A percentile compares a stretch with the other conserved stretches of the same genome.
Evolutionary conservation across 2,329 filamentous ascomycete genomes (phyloP).

Genomic region (Xylariomycetidae sp.): DNA sequence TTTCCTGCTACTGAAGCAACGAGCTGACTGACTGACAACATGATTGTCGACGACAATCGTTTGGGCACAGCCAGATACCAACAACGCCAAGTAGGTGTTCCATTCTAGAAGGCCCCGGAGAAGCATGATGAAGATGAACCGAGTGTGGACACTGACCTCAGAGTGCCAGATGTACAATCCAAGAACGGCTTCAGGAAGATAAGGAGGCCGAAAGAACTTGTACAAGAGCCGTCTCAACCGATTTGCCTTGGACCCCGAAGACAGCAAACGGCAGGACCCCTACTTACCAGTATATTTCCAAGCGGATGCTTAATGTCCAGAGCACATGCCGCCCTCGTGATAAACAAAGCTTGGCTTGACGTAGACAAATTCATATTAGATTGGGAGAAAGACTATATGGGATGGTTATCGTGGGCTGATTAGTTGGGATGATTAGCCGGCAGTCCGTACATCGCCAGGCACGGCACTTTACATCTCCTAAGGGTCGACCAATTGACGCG

Average conservation of each 20-base stretch:
- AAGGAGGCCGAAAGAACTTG: slow-evolving; percentile 1
- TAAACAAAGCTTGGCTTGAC: slow-evolving; percentile 9
- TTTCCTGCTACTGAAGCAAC: slow-evolving; percentile 4
- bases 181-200: slow-evolving; percentile 3
- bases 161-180: background rate
- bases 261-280: background rate
- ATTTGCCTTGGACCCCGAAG: no score
- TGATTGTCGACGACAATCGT: slow-evolving; percentile 22
- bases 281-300: background rate
- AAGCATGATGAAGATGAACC: slow-evolving; percentile 17
- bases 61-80: slow-evolving; percentile 12
- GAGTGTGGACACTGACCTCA: slow-evolving; percentile 7
- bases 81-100: slow-evolving; percentile 11
- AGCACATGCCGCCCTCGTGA: no score
- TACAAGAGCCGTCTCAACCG: background rate
- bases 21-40: slow-evolving; percentile 20
- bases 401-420: slow-evolving; percentile 11
- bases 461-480: no score
- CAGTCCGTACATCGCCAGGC: slow-evolving; percentile 9
- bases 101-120: slow-evolving; percentile 8
- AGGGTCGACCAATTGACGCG: no score
- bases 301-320: no score
- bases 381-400: slow-evolving; percentile 8
- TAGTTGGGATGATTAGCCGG: slow-evolving; percentile 21
- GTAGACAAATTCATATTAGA: slow-evolving; percentile 10